Evolutionary conservation across 2,329 filamentous ascomycete species (phyloP), one percentile per base, ranked within the genome.

Genomic region (Talaromyces sp.): DNA sequence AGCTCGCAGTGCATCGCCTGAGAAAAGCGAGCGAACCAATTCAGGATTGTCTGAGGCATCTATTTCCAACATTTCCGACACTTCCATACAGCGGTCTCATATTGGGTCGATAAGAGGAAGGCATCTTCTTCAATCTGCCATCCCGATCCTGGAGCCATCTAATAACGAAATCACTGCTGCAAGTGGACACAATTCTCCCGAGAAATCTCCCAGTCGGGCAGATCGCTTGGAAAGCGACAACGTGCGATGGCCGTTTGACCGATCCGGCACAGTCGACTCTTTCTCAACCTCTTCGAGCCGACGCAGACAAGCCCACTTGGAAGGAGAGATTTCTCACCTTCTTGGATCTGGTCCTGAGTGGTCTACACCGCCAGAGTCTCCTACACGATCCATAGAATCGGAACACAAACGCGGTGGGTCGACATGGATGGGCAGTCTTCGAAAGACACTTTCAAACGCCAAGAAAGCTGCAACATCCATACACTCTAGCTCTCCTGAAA

Each of bases 341-440:
- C 77, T 85, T 27, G 78, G 77, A 4, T 78, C 79, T 4, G 69
- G 68, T 10, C 67, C 75, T 2, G 70, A 71, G 24, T 65, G 64
- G 29, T 56, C 64, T 27, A 66, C 67, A 14, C 65, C 66, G 0
- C 63, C 62, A 19, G 72, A 74, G 26, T 65, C 61, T 3, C 61
- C 65, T 51, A 38, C 62, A 14, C 57, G 58, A 43, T 31, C 50
- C 9, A 52, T 59, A 2, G 53, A 58, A 10, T 54, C 61, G 5
- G 56, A 62, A 53, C 52, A 21, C 32, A 62, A 59, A 32, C 46
- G 52, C 31, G 60, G 54, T 41, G 56, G 61, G 82, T 87, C 75
- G 75, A 83, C 82, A 26, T 90, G 88, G 86, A 77, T 92, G 11
- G 88, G 88, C 24, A 89, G 85, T 54, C 72, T 92, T 21, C 81